These are phyloP conservation scores for Andalucia godoyi DNA, from an alignment of 78 protist species.

Conservation along the genomic window DNA sequence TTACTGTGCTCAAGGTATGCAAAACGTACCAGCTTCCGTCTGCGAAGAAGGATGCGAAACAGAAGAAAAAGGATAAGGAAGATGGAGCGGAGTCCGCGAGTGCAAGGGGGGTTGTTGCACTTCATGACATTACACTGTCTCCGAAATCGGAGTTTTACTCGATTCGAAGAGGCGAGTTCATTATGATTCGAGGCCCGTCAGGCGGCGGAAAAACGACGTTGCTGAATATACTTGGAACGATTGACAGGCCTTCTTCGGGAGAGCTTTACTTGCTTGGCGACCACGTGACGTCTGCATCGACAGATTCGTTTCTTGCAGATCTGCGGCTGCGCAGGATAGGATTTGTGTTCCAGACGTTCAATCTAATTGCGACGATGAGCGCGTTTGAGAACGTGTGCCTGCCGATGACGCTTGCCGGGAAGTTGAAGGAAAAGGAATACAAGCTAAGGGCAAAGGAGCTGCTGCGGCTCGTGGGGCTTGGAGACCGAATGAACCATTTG, in stretches of 20 bases:
- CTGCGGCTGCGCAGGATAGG: constrained; percentile 68
- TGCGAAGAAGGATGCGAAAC: no score
- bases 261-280: constrained; percentile 38
- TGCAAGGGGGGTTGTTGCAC: no score
- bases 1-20: no score
- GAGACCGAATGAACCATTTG: constrained; percentile 73
- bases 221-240: constrained; percentile 73
- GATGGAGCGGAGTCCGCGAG: no score
- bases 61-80: no score
- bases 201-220: constrained; percentile 92
- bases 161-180: constrained; percentile 69
- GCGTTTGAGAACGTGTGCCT: constrained; percentile 87
- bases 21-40: no score
- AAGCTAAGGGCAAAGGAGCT: constrained; percentile 31
- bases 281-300: constrained; percentile 26
- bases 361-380: constrained; percentile 77
- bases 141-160: constrained; percentile 26
- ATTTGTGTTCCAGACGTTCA: constrained; percentile 89
- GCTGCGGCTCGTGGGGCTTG: constrained; percentile 68
- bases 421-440: constrained; percentile 36
- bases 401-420: constrained; percentile 80
- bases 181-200: constrained; percentile 84
- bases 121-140: no score
- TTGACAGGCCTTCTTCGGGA: constrained; percentile 64
- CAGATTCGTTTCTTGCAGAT: constrained; percentile 51